Evolutionary conservation across 228 moss, liverwort and hornwort genomes (phyloP).

Genomic region (Sphagnum fallax): DNA sequence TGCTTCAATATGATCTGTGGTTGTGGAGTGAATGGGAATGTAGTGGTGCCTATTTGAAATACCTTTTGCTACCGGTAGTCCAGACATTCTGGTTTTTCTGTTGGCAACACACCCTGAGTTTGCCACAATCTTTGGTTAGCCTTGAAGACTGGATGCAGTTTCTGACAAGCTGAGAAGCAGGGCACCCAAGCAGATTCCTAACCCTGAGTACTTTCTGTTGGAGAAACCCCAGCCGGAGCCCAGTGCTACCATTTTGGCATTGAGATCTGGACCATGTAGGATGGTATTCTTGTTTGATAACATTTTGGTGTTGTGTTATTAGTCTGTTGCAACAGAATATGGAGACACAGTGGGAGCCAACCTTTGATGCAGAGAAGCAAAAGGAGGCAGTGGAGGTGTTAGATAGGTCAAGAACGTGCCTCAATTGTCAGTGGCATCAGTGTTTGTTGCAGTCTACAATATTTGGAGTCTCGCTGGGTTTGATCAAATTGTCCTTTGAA

Average conservation of each 20-base stretch:
- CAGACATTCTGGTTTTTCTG: too few species aligned
- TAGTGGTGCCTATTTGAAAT: slow-evolving; percentile 94
- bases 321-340: slow-evolving; percentile 63
- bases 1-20: slow-evolving; percentile 89
- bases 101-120: too few species aligned
- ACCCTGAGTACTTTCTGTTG: slow-evolving; percentile 80
- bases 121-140: too few species aligned
- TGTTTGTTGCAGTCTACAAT: slow-evolving; percentile 8
- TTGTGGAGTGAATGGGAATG: slow-evolving; percentile 82
- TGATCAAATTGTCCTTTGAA: background rate
- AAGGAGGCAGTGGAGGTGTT: slow-evolving; percentile 31
- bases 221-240: slow-evolving; percentile 75
- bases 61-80: slow-evolving; percentile 57
- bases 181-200: slow-evolving; percentile 68
- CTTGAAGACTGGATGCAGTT: too few species aligned
- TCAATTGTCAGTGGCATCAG: slow-evolving; percentile 22
- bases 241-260: slow-evolving; percentile 78
- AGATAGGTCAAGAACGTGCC: slow-evolving; percentile 21
- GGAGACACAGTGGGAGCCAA: slow-evolving; percentile 81
- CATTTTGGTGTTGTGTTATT: slow-evolving; percentile 68
- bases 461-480: too few species aligned
- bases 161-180: slow-evolving; percentile 27
- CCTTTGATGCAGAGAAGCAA: slow-evolving; percentile 63
- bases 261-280: slow-evolving; percentile 99
- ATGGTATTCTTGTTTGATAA: slow-evolving; percentile 91